Evolutionary conservation across 2,329 filamentous ascomycete species (phyloP).

Genomic region (Macrophomina phaseolina): DNA sequence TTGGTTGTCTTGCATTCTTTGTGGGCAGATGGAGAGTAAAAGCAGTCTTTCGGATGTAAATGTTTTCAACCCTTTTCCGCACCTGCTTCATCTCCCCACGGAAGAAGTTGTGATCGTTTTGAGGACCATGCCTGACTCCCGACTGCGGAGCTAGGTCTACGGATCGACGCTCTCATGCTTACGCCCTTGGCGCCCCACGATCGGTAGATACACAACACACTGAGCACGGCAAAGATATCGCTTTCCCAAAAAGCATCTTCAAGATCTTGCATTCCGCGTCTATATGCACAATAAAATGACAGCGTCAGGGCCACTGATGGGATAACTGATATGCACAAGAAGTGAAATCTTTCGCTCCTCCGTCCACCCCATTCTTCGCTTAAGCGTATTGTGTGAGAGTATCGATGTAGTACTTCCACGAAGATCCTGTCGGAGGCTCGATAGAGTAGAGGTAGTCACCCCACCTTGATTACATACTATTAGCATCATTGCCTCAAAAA

Average conservation of each 20-base stretch:
- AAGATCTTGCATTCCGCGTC: not conserved
- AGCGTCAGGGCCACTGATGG: not conserved
- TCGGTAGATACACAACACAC: too few species aligned
- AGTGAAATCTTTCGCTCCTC: not conserved
- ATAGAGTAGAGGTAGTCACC: conserved; percentile 50
- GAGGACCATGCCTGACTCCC: too few species aligned
- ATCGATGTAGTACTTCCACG: conserved; percentile 35
- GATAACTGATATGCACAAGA: conserved; percentile 11
- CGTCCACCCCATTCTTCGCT: not conserved
- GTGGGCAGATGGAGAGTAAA: too few species aligned
- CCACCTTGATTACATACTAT: conserved; percentile 31
- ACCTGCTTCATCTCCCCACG: too few species aligned
- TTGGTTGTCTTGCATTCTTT: too few species aligned
- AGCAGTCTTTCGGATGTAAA: too few species aligned
- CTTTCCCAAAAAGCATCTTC: not conserved
- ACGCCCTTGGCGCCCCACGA: too few species aligned
- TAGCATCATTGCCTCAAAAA: not conserved
- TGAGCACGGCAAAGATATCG: not conserved
- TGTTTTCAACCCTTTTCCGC: too few species aligned
- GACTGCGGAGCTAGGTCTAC: too few species aligned
- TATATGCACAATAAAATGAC: not conserved
- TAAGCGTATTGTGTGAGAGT: conserved; percentile 1
- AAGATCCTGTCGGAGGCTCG: conserved; percentile 51
- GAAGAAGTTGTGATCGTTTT: too few species aligned
- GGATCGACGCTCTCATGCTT: too few species aligned